These are phyloP conservation scores for Fusarium nanum DNA, from an alignment of 2,329 filamentous ascomycete species.

Conservation along the genomic window DNA sequence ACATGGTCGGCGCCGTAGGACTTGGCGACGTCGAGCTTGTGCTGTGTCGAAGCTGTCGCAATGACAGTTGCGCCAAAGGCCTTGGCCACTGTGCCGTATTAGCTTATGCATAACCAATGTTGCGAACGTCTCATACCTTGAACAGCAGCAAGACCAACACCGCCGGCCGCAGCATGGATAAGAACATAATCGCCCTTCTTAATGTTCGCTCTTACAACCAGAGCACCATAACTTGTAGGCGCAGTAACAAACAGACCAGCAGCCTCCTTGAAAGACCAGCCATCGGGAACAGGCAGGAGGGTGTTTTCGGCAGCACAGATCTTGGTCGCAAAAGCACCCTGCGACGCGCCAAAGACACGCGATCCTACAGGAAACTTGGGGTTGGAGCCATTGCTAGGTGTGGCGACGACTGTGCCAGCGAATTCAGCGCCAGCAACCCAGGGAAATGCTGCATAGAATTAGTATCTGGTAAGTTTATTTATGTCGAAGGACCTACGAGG, in stretches of 20 bases:
- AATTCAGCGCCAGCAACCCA: conserved; percentile 92
- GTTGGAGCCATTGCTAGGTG: conserved; percentile 63
- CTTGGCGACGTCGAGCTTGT: conserved; percentile 83
- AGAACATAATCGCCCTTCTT: conserved; percentile 87
- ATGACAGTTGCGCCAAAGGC: conserved; percentile 92
- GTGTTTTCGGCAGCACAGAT: conserved; percentile 73
- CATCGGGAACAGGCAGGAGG: conserved; percentile 79
- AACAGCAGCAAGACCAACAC: conserved; percentile 90
- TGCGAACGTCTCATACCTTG: conserved; percentile 63
- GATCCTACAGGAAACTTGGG: conserved; percentile 80
- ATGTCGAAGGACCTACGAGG: conserved; percentile 63
- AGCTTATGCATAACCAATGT: neutral
- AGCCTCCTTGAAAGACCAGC: conserved; percentile 86
- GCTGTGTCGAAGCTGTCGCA: conserved; percentile 83
- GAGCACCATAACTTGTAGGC: conserved; percentile 86
- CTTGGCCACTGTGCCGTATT: conserved; percentile 74
- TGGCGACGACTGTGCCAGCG: conserved; percentile 78
- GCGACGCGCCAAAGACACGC: conserved; percentile 85
- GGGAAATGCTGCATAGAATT: conserved; percentile 69
- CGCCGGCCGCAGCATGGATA: conserved; percentile 91
- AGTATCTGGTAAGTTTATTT: neutral
- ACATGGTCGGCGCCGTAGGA: conserved; percentile 87
- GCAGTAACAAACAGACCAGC: conserved; percentile 93
- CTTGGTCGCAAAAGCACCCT: conserved; percentile 87
- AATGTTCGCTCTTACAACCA: conserved; percentile 81